These are phyloP conservation scores for Rhodamnia rubescens DNA, from an alignment of 345 rosid species.

Conservation along the genomic window DNA sequence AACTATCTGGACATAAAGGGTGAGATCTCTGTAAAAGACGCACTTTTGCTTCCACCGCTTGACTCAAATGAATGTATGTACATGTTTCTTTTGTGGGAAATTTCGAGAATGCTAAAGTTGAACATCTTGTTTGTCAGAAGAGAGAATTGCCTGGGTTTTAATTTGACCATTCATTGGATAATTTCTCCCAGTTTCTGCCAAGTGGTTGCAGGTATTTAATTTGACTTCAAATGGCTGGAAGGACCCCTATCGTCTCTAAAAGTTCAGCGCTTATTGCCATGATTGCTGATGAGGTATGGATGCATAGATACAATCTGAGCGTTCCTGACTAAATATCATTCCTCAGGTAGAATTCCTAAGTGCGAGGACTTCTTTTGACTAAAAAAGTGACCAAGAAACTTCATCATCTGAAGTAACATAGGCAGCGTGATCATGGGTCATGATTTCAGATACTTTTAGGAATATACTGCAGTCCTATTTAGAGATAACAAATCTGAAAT, in stretches of 20 bases:
- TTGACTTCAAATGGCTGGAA: conserved; percentile 10
- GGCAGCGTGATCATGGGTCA: not conserved
- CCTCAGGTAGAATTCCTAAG: not conserved
- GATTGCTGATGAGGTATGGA: conserved; percentile 15
- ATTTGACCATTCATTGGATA: not conserved
- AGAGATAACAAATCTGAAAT: not conserved
- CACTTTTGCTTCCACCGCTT: not conserved
- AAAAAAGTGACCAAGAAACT: not conserved
- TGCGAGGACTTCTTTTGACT: not conserved
- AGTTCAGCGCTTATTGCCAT: conserved; percentile 10
- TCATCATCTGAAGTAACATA: not conserved
- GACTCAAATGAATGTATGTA: not conserved
- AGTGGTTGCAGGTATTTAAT: not conserved
- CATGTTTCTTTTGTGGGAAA: not conserved
- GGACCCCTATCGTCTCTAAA: conserved; percentile 1
- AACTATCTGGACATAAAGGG: not conserved
- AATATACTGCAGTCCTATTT: not conserved
- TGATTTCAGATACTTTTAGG: not conserved
- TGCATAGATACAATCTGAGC: not conserved
- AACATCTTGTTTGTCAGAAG: not conserved
- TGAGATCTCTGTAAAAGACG: not conserved
- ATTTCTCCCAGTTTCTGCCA: not conserved
- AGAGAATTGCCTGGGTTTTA: not conserved
- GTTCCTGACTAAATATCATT: not conserved
- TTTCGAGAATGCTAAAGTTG: not conserved